Base-by-base conservation (phyloP, 495 filamentous ascomycete species). In the Xylaria venustula region DNA sequence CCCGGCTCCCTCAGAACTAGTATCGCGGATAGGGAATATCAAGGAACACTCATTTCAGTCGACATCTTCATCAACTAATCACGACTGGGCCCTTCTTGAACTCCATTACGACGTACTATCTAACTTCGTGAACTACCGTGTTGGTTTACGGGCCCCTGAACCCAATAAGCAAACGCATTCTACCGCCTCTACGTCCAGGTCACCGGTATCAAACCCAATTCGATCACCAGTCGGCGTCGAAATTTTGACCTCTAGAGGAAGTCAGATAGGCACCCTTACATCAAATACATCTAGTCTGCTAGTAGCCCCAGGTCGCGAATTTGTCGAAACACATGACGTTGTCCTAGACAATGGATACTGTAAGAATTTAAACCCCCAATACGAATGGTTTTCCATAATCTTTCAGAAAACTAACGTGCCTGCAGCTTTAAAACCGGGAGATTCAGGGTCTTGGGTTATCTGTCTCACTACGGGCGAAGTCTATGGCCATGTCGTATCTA, bases 381-480 rank as follows among this genome's bases (percentile, higher is more conserved):
- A 4, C 6, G 11, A 20, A 8, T 60, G 32, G 14, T 25, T 32
- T 28, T 19, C 22, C 8, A 20, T 17, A 17, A 36, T 30, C 15
- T 7, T 17, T 51, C n/a, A 2, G 26, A 20, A 40, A 19, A 32
- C 48, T 32, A 56, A 48, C 42, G 32, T 45, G 44, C 3, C 14
- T 15, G 25, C 41, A 67, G 64, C 32, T 26, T 44, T 67, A 25
- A 25, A 45, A 22, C 5, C 44, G 12, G 64, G 64, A 7, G 61
- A 67, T 53, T 65, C 61, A 5, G 64, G 62, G 15, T 59, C 55
- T 32, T 67, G 64, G 62, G 64, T 64, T 17, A 58, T 64, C 23
- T 37, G 40, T 23, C 23, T 36, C 25, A n/a, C n/a, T 11, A 59
- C 54, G 20, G 41, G 37, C 40, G 48, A 64, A 49, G 36, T 66